Evolutionary conservation across 192 early-diverging fungal genomes (phyloP), one percentile per base, ranked within the genome.

Genomic region (Radiomyces spectabilis): DNA sequence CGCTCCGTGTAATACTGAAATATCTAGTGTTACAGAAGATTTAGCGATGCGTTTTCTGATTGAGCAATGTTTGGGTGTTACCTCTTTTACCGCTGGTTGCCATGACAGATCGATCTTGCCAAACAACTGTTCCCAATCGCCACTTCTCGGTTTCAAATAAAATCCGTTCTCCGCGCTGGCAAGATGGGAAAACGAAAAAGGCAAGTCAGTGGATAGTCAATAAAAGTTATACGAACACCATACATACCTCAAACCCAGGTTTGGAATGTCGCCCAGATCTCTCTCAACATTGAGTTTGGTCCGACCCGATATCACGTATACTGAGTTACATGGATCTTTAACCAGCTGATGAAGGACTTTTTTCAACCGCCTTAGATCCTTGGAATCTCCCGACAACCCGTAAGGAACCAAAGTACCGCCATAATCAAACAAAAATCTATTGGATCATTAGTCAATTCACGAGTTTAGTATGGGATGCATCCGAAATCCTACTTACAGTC

Each of bases 1-100:
- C 90, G 78, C 60, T 91, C 88, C 3, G 76, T 82, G 66, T 89
- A 92, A 57, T 87, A 92, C 38, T 87, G 77, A 59, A 92, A 85
- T 44, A 92, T 85, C 73, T 78, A 47, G 9, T 33, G 5, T 6
- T 29, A 21, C 27, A 5, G 21, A 26, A 21, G n/a, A 45, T 29
- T 31, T 19, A 41, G 3, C 46, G 5, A 43, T 21, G 5, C 37
- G 1, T 35, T 25, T n/a, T 30, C 7, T n/a, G 5, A 5, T n/a
- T n/a, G n/a, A n/a, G n/a, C n/a, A n/a, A n/a, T 13, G 5, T 49
- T 49, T 50, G 12, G 54, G 54, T 15, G 24, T 61, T 33, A 75
- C 77, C 41, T 92, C 82, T 50, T 76, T 56, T 3, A 92, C 80
- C 29, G 81, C 70, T 22, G 79, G 71, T 42, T 78, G 75, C 89